A percentile compares a stretch with the other conserved stretches of the same genome.
Conservation (phyloP, 2,329 filamentous ascomycete genomes). For the Penicillium sp. region DNA sequence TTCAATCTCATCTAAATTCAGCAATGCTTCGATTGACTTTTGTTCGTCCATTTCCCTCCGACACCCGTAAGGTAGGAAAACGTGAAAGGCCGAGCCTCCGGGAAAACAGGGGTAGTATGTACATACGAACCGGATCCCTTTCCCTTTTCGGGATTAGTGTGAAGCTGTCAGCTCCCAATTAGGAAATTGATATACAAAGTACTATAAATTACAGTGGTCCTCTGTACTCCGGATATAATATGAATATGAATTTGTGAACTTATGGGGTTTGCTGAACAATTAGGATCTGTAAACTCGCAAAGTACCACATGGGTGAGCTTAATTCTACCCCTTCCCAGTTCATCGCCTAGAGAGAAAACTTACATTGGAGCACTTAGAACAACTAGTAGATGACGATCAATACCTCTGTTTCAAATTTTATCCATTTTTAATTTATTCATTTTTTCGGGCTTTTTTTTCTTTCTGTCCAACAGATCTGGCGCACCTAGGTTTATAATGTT, state of each 20-base stretch:
- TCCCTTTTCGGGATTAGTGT: background rate
- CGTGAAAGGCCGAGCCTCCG: background rate
- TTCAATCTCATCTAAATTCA: constrained; percentile 88
- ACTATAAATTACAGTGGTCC: background rate
- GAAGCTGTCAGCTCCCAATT: background rate
- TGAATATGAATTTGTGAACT: no score
- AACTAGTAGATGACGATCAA: background rate
- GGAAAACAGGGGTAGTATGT: background rate
- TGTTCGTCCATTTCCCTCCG: background rate
- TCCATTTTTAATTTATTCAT: background rate
- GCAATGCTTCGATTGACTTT: constrained; percentile 56
- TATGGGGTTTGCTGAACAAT: no score
- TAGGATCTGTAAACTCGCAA: no score
- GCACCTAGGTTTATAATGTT: background rate
- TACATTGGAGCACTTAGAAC: background rate
- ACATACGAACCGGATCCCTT: background rate
- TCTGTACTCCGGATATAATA: background rate
- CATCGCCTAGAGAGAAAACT: background rate
- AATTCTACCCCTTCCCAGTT: background rate
- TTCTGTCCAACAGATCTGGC: background rate
- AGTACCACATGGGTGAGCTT: background rate
- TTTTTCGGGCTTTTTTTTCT: background rate
- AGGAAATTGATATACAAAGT: background rate
- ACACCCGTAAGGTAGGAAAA: background rate
- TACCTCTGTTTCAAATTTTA: background rate